These are phyloP conservation scores for Melampsora abietis-canadensis DNA, from an alignment of 1,284 basidiomycete species.

Conservation along the genomic window DNA sequence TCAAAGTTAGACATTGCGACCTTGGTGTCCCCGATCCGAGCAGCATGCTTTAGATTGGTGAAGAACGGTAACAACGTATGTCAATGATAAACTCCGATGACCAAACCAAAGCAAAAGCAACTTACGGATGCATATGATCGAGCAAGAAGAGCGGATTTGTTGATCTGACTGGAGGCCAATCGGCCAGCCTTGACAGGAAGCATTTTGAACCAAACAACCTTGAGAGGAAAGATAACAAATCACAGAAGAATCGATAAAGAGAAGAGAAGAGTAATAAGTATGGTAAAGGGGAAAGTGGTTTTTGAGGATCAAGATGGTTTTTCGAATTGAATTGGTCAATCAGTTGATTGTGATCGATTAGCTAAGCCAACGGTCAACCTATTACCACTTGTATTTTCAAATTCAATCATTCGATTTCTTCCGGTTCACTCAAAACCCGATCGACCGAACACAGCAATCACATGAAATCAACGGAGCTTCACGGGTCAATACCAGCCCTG, in stretches of 20 bases:
- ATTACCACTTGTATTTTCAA: neutral
- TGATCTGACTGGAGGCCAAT: constrained; percentile 4
- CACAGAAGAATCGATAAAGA: neutral
- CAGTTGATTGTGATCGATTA: too few species aligned
- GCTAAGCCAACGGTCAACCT: neutral
- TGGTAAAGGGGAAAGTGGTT: neutral
- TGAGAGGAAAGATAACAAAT: neutral
- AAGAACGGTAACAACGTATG: too few species aligned
- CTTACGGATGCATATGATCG: constrained; percentile 10
- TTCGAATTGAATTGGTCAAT: neutral
- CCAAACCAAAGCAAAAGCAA: neutral
- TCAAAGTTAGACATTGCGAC: constrained; percentile 87
- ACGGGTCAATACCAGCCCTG: too few species aligned
- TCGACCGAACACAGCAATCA: constrained; percentile 7
- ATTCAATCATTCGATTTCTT: neutral
- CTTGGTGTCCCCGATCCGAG: constrained; percentile 83
- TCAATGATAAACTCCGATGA: too few species aligned
- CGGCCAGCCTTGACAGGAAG: neutral
- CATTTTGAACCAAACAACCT: neutral
- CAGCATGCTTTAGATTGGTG: constrained; percentile 52
- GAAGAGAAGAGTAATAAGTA: neutral
- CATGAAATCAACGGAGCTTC: too few species aligned
- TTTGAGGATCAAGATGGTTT: neutral
- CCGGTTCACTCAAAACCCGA: neutral
- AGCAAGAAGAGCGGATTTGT: neutral